Evolutionary conservation across 139 green algal species (phyloP).

Genomic region (Coelastrella sp.): DNA sequence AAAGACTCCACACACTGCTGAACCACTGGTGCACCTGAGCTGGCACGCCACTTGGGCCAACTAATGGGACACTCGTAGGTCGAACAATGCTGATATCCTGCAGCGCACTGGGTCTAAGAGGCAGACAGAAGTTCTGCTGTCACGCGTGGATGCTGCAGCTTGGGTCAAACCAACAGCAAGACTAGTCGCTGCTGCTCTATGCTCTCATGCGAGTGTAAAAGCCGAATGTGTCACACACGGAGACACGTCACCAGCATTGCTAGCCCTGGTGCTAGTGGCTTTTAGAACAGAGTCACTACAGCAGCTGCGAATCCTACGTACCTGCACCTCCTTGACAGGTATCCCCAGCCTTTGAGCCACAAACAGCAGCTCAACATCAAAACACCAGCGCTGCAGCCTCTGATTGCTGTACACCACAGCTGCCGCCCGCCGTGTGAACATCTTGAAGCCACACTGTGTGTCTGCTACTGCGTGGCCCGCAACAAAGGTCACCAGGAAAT

Average conservation of each 20-base stretch:
- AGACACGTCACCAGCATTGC: neutral
- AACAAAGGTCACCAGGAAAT: conserved; percentile 88
- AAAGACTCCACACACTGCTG: too few relatives aligned
- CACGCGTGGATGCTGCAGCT: too few relatives aligned
- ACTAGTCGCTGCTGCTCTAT: too few relatives aligned
- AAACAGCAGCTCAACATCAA: conserved; percentile 97
- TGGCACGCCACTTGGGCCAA: too few relatives aligned
- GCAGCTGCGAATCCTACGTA: neutral
- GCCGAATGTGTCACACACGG: too few relatives aligned
- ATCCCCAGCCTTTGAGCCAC: conserved; percentile 84
- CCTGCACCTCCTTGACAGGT: conserved; percentile 68
- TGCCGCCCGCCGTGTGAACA: conserved; percentile 90
- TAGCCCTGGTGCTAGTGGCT: neutral
- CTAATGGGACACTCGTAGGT: too few relatives aligned
- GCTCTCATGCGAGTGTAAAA: too few relatives aligned
- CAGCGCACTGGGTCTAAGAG: too few relatives aligned
- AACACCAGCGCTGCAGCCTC: conserved; percentile 96
- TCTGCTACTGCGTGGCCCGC: conserved; percentile 77
- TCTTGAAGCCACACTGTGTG: conserved; percentile 98
- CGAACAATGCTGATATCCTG: too few relatives aligned
- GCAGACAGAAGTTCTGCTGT: too few relatives aligned
- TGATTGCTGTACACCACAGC: conserved; percentile 88
- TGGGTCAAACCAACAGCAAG: too few relatives aligned
- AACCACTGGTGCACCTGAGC: too few relatives aligned
- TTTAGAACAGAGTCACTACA: neutral